A percentile compares a stretch with the other conserved stretches of the same genome.
Evolutionary conservation across 2,329 filamentous ascomycete genomes (phyloP).

Genomic region (Emmonsia crescens): DNA sequence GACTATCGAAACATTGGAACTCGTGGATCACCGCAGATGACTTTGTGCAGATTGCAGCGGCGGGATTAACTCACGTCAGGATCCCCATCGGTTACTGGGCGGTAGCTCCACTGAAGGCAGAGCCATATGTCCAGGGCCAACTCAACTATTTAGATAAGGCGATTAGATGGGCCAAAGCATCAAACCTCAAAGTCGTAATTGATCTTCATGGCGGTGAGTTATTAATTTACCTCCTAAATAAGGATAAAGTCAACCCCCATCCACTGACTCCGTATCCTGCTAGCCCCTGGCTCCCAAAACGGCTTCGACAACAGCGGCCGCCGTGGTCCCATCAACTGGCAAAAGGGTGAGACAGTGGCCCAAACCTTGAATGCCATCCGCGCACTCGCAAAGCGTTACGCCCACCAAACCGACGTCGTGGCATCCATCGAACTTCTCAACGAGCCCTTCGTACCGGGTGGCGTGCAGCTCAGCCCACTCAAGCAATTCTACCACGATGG

Average conservation of each 20-base stretch:
- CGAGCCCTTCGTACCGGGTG: slow-evolving; percentile 30
- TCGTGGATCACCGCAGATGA: slow-evolving; percentile 47
- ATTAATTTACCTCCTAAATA: slow-evolving; percentile 8
- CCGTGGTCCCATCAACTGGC: slow-evolving; percentile 30
- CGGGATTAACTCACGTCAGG: slow-evolving; percentile 52
- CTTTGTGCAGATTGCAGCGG: slow-evolving; percentile 44
- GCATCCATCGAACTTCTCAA: slow-evolving; percentile 39
- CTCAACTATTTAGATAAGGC: slow-evolving; percentile 47
- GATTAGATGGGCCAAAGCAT: slow-evolving; percentile 47
- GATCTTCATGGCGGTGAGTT: slow-evolving; percentile 55
- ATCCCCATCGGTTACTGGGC: slow-evolving; percentile 61
- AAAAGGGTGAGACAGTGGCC: slow-evolving; percentile 24
- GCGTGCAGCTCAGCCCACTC: slow-evolving; percentile 34
- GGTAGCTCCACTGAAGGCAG: slow-evolving; percentile 40
- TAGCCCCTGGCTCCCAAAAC: slow-evolving; percentile 52
- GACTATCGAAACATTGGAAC: slow-evolving; percentile 47
- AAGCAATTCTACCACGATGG: slow-evolving; percentile 47
- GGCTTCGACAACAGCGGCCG: slow-evolving; percentile 57
- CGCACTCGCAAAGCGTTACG: slow-evolving; percentile 48
- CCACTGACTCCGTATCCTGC: neutral
- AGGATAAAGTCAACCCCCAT: neutral
- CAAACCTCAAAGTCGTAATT: slow-evolving; percentile 53
- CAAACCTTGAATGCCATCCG: slow-evolving; percentile 45
- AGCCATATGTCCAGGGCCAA: slow-evolving; percentile 54
- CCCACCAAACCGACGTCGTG: slow-evolving; percentile 47